Evolutionary conservation across 1,284 basidiomycete species (phyloP).

Genomic region (Heterobasidion occidentale): DNA sequence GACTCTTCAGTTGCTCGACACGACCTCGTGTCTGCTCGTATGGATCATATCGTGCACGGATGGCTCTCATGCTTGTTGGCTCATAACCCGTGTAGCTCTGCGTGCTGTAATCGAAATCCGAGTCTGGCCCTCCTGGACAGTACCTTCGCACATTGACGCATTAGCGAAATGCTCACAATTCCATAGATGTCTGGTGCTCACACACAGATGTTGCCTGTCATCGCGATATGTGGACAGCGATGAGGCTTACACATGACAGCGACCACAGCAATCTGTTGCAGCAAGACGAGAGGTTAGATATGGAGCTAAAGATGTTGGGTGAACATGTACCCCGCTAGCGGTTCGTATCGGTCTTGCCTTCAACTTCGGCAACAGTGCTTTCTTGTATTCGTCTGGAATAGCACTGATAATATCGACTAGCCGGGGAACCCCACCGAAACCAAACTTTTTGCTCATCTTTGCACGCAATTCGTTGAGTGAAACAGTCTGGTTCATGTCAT

Average conservation of each 20-base stretch:
- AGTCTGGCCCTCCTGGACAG: conserved; percentile 98
- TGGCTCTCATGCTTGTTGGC: conserved; percentile 98
- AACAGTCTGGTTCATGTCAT: conserved; percentile 69
- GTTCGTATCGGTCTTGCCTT: conserved; percentile 94
- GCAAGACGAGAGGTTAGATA: neutral
- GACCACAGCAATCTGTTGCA: conserved; percentile 84
- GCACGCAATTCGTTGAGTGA: conserved; percentile 87
- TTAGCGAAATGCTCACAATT: neutral
- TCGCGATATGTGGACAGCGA: conserved; percentile 98
- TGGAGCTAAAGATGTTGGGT: conserved; percentile 2
- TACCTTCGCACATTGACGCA: conserved; percentile 51
- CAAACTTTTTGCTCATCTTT: conserved; percentile 86
- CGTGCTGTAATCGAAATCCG: conserved; percentile 99
- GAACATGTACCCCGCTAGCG: conserved; percentile 81
- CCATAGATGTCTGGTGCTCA: conserved; percentile 29
- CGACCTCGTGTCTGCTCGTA: conserved; percentile 96
- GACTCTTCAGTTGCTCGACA: conserved; percentile 89
- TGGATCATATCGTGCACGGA: conserved; percentile 95
- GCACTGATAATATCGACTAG: conserved; percentile 98
- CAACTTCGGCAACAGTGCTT: conserved; percentile 83
- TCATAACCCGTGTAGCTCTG: conserved; percentile 98
- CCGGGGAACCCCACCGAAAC: conserved; percentile 81
- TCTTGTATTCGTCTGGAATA: conserved; percentile 96
- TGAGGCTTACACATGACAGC: conserved; percentile 99
- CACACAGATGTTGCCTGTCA: conserved; percentile 99